A percentile compares a stretch with the other conserved stretches of the same genome.
Conservation (phyloP, 306 rosid species). For the Trichosanthes truncata region DNA sequence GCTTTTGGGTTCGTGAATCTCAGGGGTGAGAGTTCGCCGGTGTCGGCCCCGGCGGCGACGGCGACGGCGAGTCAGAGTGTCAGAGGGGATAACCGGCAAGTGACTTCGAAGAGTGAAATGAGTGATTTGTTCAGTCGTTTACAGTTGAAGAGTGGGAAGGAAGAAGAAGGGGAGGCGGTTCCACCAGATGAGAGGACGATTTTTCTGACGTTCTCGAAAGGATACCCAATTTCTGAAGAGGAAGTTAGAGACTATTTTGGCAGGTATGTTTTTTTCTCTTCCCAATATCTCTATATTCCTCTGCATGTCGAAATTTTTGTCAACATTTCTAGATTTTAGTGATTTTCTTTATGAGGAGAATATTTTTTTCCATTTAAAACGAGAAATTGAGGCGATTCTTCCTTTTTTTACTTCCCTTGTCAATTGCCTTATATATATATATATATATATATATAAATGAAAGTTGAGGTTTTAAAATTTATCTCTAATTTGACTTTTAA, state of each 20-base stretch:
- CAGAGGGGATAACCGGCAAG: background rate
- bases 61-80: background rate
- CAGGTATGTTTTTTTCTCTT: slow-evolving; percentile 14
- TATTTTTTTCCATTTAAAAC: background rate
- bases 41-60: background rate
- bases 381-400: too few relatives aligned
- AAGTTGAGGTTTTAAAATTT: too few relatives aligned
- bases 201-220: slow-evolving; percentile 55
- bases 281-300: background rate
- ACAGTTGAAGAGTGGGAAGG: background rate
- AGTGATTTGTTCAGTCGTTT: slow-evolving; percentile 12
- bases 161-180: background rate
- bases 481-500: background rate
- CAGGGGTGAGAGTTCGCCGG: background rate
- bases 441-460: too few relatives aligned
- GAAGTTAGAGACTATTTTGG: slow-evolving; percentile 40
- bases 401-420: too few relatives aligned
- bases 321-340: background rate
- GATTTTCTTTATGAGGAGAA: background rate
- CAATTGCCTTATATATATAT: too few relatives aligned
- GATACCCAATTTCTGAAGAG: slow-evolving; percentile 40
- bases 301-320: background rate
- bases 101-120: slow-evolving; percentile 9
- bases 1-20: background rate
- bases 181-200: slow-evolving; percentile 41